Evolutionary conservation across 192 early-diverging fungal species (phyloP).

Genomic region (Coemansia sp.): DNA sequence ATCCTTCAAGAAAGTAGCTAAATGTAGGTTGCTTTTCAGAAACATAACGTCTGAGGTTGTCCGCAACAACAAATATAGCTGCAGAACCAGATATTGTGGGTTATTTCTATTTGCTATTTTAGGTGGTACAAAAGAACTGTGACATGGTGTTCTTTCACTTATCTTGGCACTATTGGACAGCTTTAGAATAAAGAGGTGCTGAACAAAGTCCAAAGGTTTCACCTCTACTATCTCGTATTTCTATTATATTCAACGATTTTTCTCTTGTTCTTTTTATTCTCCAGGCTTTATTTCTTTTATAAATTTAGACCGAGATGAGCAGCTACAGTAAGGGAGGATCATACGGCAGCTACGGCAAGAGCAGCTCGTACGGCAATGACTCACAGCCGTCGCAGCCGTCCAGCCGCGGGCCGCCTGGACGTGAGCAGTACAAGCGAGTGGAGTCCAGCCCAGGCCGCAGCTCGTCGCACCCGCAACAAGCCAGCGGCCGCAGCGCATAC

Average conservation of each 20-base stretch:
- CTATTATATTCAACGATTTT: neutral
- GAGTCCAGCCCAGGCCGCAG: neutral
- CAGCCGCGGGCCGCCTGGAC: conserved; percentile 2
- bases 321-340: conserved; percentile 30
- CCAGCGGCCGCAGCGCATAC: conserved; percentile 4
- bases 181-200: neutral
- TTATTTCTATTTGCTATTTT: neutral
- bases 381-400: neutral
- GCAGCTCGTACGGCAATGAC: neutral
- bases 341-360: conserved; percentile 9
- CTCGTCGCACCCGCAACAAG: neutral
- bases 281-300: neutral
- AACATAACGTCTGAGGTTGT: too few relatives aligned
- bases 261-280: conserved; percentile 7
- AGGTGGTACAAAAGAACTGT: conserved; percentile 2
- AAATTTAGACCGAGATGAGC: conserved; percentile 38
- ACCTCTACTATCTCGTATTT: neutral
- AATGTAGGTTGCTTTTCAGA: too few relatives aligned
- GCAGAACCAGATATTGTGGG: neutral
- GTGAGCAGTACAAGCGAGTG: conserved; percentile 1
- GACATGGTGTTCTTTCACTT: neutral
- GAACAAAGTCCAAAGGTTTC: too few relatives aligned
- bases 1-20: neutral
- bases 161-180: too few relatives aligned
- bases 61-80: neutral